Base-by-base conservation (phyloP, 2,329 filamentous ascomycete genomes). In the Beauveria caledonica region DNA sequence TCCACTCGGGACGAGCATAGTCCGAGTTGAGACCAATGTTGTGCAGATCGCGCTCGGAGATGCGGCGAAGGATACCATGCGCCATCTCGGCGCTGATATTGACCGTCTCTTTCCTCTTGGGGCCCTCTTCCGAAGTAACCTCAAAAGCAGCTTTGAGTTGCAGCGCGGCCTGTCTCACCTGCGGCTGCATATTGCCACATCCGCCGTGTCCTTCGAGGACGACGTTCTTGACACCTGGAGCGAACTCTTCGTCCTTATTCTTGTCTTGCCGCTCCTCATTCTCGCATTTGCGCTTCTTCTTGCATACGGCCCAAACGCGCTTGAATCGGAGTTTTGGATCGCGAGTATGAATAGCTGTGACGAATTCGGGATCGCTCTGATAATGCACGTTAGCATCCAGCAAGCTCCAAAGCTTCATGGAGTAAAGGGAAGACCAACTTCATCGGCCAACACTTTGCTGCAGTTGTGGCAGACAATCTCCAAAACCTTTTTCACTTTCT, bases 401-500 rank as follows among this genome's bases (percentile, higher is more conserved):
- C 77, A 76, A 77, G 71, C 70, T 71, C 72, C 75, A 74, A 77
- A 81, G 76, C 77, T 80, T 78, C 76, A 73, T 71, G 73, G 79
- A 80, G 80, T 79, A 80, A 60, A 71, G 71, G 73, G 69, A 65
- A 81, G 80, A 95, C 93, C 91, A 87, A 97, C 93, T 87, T 91
- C 90, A 84, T 97, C 92, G 78, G 92, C 88, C 81, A 96, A 85
- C 72, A 97, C 90, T 81, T 94, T 96, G 78, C 92, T 93, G 82
- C 95, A 99, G 76, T 95, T 97, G 79, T 96, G 92, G 83, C 95
- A 99, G 75, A 99, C 92, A 68, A 92, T 94, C 83, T 99, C 95
- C 75, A 99, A 81, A 69, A 99, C 86, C 82, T 97, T 99, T 83
- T 99, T 99, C 77, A 96, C 92, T 80, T 97, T 97, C 75, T 90